phyloP scores from a whole-genome alignment of 352 stramenopile species.

The Phytophthora meadii region DNA sequence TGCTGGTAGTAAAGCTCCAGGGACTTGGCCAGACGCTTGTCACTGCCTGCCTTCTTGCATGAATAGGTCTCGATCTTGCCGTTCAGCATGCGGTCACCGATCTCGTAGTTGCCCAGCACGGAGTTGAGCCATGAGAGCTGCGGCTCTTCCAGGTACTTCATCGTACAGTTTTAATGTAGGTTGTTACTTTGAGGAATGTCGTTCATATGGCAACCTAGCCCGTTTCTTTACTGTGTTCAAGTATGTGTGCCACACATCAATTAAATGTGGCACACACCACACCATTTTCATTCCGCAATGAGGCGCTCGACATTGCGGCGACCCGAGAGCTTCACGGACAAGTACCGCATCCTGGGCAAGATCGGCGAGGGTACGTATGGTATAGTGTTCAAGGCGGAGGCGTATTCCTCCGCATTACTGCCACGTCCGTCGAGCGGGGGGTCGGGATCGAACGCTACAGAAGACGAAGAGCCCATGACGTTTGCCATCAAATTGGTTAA shows the following conservation, averaged over 20 bases:
- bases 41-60: constrained; percentile 92
- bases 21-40: constrained; percentile 92
- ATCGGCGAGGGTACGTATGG: constrained; percentile 91
- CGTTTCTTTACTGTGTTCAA: constrained; percentile 16
- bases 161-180: constrained; percentile 29
- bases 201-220: not conserved
- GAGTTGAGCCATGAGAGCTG: constrained; percentile 91
- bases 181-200: constrained; percentile 12
- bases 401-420: constrained; percentile 54
- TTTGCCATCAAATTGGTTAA: constrained; percentile 92
- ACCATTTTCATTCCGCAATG: constrained; percentile 39
- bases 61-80: constrained; percentile 93
- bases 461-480: constrained; percentile 82
- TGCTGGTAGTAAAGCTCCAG: constrained; percentile 90
- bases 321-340: constrained; percentile 78
- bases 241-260: too few relatives aligned
- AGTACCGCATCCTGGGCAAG: constrained; percentile 88
- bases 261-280: not conserved
- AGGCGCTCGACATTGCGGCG: constrained; percentile 65
- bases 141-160: constrained; percentile 95
- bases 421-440: constrained; percentile 35
- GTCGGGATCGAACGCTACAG: constrained; percentile 16
- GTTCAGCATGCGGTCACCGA: constrained; percentile 88
- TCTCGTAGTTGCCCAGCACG: constrained; percentile 83
- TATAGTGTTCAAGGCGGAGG: constrained; percentile 90